Base-by-base conservation (phyloP, 2,329 filamentous ascomycete genomes). In the Ascomycota sp. region DNA sequence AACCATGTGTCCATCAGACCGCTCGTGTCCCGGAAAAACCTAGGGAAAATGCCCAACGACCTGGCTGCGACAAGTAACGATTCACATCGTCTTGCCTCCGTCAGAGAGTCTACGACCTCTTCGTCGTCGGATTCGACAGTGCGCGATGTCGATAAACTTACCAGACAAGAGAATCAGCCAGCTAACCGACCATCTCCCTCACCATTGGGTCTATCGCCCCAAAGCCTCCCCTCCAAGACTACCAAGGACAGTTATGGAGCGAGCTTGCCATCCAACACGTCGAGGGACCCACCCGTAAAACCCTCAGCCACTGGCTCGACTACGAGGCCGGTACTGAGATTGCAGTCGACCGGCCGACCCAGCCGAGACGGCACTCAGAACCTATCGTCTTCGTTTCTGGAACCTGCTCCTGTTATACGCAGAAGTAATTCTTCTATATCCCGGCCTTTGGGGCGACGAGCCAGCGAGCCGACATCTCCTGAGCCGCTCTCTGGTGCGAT, bases 71-170 rank as follows among this genome's bases (percentile, higher is more conserved):
- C 55, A 29, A 50, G 50, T 27, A 51, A 58, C 21, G 65, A 72
- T 31, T 58, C 61, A 9, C 62, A 68, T 38, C 69, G 68, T 4
- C 59, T 82, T 28, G 63, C 73, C 27, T 64, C 69, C 6, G 69
- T 81, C 6, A 64, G 72, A 35, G 77, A 83, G 47, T 75, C 75
- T 1, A 57, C 72, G 6, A 76, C 66, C 16, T 82, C 76, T 1
- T 81, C 76, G 0, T 81, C 76, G 0, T 79, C 75, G 6, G 69
- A 66, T 38, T 79, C 75, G 6, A 79, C 73, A 2, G 65, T 78
- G 7, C 64, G 70, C 27, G 64, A 57, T 11, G 62, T 58, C 21
- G 60, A 60, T 9, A 59, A 50, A 39, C 45, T 40, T 13, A 39
- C 38, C 13, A 61, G 51, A 39, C 58, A 50, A 13, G 60, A 57